Conservation (phyloP, 2,329 filamentous ascomycete genomes). For the Penicillium digitatum region DNA sequence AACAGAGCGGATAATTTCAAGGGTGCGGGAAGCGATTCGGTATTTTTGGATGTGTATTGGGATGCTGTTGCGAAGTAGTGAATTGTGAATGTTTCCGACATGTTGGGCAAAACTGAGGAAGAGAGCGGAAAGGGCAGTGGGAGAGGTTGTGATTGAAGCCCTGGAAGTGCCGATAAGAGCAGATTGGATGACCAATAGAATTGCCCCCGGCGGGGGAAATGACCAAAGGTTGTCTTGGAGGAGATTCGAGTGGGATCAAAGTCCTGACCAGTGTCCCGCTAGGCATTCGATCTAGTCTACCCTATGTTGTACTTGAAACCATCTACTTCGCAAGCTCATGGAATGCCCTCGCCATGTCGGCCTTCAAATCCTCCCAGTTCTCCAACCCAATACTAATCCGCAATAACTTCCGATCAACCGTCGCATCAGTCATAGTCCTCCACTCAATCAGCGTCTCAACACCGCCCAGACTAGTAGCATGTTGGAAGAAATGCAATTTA, state of each 20-base stretch:
- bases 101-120: not conserved
- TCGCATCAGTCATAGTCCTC: constrained; percentile 79
- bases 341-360: constrained; percentile 68
- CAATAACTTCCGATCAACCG: constrained; percentile 67
- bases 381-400: constrained; percentile 85
- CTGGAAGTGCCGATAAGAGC: not conserved
- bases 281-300: not conserved
- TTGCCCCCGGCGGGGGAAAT: not conserved
- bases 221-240: too few relatives aligned
- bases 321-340: constrained; percentile 46
- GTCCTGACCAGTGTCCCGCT: not conserved
- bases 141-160: not conserved
- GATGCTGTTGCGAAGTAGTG: constrained; percentile 47
- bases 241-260: not conserved
- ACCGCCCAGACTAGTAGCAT: constrained; percentile 89
- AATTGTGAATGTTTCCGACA: constrained; percentile 38
- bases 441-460: constrained; percentile 97
- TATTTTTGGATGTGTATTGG: constrained; percentile 39
- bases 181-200: not conserved
- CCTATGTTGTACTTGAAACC: not conserved
- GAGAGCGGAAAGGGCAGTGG: not conserved
- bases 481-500: constrained; percentile 78
- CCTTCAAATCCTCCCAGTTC: constrained; percentile 74
- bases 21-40: constrained; percentile 42
- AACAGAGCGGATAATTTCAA: constrained; percentile 39